Percentiles rank a stretch among this genome's conserved stretches.
Evolutionary conservation across 192 early-diverging fungal genomes (phyloP).

Genomic region (Funneliformis mosseae): DNA sequence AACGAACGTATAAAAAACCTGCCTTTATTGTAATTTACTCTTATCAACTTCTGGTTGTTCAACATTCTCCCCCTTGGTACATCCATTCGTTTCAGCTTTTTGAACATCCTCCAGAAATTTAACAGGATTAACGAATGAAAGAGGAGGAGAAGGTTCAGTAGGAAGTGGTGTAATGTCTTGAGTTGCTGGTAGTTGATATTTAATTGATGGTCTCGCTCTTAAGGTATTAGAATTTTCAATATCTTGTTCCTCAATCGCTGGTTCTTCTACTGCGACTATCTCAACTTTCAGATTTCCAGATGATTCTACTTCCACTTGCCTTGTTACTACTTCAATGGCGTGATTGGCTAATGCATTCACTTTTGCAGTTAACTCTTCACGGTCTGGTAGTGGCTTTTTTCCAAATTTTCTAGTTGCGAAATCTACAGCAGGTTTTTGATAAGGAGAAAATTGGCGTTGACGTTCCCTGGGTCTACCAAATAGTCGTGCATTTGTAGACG

Average conservation of each 20-base stretch:
- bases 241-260: neutral
- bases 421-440: slow-evolving; percentile 1
- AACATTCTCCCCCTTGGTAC: too few species aligned
- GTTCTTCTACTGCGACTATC: neutral
- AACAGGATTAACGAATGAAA: slow-evolving; percentile 16
- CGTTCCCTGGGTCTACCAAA: slow-evolving; percentile 1
- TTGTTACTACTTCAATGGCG: slow-evolving; percentile 2
- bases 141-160: slow-evolving; percentile 5
- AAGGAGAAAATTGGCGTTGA: slow-evolving; percentile 12
- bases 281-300: neutral
- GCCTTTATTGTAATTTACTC: too few species aligned
- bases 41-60: too few species aligned
- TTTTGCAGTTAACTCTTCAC: neutral
- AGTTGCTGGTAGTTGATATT: neutral
- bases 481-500: neutral
- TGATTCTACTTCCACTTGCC: neutral
- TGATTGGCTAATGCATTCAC: slow-evolving; percentile 6
- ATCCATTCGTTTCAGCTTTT: neutral
- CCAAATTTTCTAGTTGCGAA: neutral
- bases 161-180: slow-evolving; percentile 5
- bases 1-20: too few species aligned
- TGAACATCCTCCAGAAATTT: slow-evolving; percentile 17
- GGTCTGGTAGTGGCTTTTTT: neutral
- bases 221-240: neutral
- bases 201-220: slow-evolving; percentile 2